phyloP scores from a whole-genome alignment of 495 filamentous ascomycete species.

The Penicillium bovifimosum region DNA sequence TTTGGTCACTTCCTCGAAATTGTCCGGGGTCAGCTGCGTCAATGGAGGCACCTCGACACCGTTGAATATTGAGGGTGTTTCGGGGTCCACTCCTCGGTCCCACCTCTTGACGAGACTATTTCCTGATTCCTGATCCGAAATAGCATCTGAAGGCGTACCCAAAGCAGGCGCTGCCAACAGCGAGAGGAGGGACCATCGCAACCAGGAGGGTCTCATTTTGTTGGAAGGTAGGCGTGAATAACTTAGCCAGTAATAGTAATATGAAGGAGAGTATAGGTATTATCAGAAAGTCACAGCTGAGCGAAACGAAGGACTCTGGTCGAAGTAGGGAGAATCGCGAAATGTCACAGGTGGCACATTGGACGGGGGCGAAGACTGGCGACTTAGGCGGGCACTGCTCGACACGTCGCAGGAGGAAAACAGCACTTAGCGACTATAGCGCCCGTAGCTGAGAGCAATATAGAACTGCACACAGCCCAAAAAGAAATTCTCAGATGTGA shows the following conservation, averaged over 20 bases:
- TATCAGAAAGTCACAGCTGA: conserved; percentile 9
- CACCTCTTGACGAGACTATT: conserved; percentile 25
- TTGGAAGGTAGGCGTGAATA: conserved; percentile 11
- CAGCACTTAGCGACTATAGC: conserved; percentile 19
- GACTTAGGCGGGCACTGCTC: conserved; percentile 8
- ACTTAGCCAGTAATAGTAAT: conserved; percentile 1
- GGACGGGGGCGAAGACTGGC: conserved; percentile 21
- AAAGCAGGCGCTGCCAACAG: conserved; percentile 35
- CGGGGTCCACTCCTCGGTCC: conserved; percentile 15
- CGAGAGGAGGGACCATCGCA: conserved; percentile 41
- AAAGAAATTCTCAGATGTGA: conserved; percentile 5
- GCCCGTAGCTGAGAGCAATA: conserved; percentile 18
- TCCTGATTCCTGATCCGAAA: conserved; percentile 18
- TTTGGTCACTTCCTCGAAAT: conserved; percentile 51
- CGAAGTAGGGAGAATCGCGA: conserved; percentile 18
- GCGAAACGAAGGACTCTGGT: conserved; percentile 21
- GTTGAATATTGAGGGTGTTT: conserved; percentile 65
- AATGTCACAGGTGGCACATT: conserved; percentile 38
- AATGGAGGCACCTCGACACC: conserved; percentile 70
- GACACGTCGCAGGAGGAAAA: conserved; percentile 10
- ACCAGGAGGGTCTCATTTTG: conserved; percentile 39
- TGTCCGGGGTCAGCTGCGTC: conserved; percentile 53
- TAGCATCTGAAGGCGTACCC: conserved; percentile 26
- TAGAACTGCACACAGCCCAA: conserved; percentile 14
- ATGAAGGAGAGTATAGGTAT: conserved; percentile 15